Evolutionary conservation across 192 early-diverging fungal genomes (phyloP).

Genomic region (Linnemannia hyalina): DNA sequence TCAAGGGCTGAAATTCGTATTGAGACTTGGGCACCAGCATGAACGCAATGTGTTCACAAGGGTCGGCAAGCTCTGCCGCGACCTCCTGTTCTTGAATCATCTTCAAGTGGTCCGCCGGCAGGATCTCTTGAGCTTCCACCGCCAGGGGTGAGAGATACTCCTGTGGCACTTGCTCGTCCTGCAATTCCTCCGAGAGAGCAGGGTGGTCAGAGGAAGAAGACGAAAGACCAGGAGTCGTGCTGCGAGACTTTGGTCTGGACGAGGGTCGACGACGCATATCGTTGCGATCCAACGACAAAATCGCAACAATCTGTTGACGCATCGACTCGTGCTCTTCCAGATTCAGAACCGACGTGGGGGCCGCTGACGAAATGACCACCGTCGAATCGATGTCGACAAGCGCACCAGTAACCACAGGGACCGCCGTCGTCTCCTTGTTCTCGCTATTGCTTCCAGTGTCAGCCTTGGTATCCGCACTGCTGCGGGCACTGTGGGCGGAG

Average conservation of each 20-base stretch:
- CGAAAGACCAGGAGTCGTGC: not conserved
- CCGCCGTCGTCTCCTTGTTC: too few relatives aligned
- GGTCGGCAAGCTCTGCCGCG: conserved; percentile 12
- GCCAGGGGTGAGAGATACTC: conserved; percentile 34
- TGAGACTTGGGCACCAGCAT: conserved; percentile 40
- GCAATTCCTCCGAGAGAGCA: too few relatives aligned
- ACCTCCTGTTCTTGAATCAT: conserved; percentile 2
- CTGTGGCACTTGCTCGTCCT: not conserved
- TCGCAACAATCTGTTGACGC: conserved; percentile 21
- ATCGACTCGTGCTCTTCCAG: conserved; percentile 20
- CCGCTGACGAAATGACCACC: not conserved
- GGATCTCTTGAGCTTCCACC: conserved; percentile 41
- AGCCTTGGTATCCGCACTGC: not conserved
- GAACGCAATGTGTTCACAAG: conserved; percentile 29
- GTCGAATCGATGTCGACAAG: not conserved
- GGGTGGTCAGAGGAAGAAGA: not conserved
- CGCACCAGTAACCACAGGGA: not conserved
- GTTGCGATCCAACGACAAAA: conserved; percentile 23
- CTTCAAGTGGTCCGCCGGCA: not conserved
- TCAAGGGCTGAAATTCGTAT: conserved; percentile 46
- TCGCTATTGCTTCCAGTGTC: not conserved
- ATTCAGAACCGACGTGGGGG: not conserved
- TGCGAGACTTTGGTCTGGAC: not conserved
- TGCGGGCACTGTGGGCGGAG: not conserved
- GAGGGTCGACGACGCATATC: not conserved